These are phyloP conservation scores for Athelia psychrophila DNA, from an alignment of 1,284 basidiomycete genomes.

Conservation along the genomic window DNA sequence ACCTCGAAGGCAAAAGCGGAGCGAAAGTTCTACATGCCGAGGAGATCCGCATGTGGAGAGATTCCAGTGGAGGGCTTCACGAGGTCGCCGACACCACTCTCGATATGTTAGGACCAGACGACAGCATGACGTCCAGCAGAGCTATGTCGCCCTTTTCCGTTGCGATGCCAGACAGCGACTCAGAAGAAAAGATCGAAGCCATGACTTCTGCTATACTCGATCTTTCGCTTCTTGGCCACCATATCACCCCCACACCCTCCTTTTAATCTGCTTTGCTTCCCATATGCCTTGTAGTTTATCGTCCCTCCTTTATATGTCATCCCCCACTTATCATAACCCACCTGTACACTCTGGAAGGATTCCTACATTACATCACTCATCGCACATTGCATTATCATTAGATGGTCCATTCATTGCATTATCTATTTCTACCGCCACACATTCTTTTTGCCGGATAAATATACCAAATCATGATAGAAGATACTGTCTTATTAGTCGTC, in stretches of 20 bases:
- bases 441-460: constrained; percentile 12
- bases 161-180: background rate
- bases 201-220: background rate
- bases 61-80: constrained; percentile 22
- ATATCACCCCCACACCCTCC: constrained; percentile 38
- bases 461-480: constrained; percentile 1
- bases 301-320: background rate
- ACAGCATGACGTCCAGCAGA: background rate
- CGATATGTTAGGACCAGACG: background rate
- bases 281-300: background rate
- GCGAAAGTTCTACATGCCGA: constrained; percentile 72
- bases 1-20: constrained; percentile 45
- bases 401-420: background rate
- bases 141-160: background rate
- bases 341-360: constrained; percentile 5
- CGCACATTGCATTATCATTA: constrained; percentile 2
- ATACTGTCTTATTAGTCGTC: constrained; percentile 27
- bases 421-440: constrained; percentile 7
- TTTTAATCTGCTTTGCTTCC: background rate
- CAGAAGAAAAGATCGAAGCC: background rate
- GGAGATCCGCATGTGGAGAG: constrained; percentile 62
- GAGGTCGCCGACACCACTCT: constrained; percentile 5
- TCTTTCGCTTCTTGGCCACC: constrained; percentile 24
- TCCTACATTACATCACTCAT: constrained; percentile 8
- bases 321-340: too few species aligned